These are phyloP conservation scores for Oryza glaberrima DNA, from an alignment of 176 grass and related monocot species.

Conservation along the genomic window DNA sequence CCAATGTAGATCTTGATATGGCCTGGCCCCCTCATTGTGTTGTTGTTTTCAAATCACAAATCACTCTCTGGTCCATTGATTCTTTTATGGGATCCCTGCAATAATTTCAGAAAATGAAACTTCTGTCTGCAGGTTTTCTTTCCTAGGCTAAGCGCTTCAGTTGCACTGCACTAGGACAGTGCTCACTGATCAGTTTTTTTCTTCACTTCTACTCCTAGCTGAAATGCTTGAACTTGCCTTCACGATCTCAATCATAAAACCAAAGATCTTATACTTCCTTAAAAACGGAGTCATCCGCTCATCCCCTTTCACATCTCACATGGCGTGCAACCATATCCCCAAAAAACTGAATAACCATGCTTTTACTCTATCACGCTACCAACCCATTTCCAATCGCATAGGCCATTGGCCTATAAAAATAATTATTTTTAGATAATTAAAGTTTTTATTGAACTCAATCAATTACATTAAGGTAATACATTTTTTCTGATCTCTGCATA, in stretches of 20 bases:
- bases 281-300: too few relatives aligned
- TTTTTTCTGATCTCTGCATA: too few relatives aligned
- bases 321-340: rapidly evolving
- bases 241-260: not conserved
- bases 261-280: not conserved
- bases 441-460: too few relatives aligned
- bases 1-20: not conserved
- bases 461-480: too few relatives aligned
- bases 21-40: not conserved
- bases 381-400: too few relatives aligned
- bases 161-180: not conserved
- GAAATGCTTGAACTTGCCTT: not conserved
- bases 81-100: not conserved
- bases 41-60: slow-evolving; percentile 30
- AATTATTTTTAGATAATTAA: too few relatives aligned
- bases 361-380: too few relatives aligned
- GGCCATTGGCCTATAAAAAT: too few relatives aligned
- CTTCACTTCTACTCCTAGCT: not conserved
- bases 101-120: slow-evolving; percentile 30
- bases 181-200: not conserved
- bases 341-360: too few relatives aligned
- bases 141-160: not conserved
- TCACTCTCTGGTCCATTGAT: not conserved
- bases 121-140: not conserved
- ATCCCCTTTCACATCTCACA: too few relatives aligned